Evolutionary conservation across 495 filamentous ascomycete species (phyloP).

Genomic region (Penicillium steckii): DNA sequence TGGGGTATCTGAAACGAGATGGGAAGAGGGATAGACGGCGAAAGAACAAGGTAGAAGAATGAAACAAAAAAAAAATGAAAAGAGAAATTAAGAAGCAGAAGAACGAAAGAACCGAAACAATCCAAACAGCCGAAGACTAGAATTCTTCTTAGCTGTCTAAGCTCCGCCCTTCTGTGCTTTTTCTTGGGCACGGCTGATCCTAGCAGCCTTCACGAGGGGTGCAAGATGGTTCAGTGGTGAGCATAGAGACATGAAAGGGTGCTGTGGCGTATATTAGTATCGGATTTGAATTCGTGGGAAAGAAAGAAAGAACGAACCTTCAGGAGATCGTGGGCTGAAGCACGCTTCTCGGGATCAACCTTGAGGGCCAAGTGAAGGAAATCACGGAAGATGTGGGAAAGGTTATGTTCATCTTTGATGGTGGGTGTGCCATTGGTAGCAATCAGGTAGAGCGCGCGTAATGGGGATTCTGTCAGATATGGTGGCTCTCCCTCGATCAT

Average conservation of each 20-base stretch:
- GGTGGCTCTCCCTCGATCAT: conserved; percentile 99
- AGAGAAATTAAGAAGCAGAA: background rate
- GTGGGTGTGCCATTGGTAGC: conserved; percentile 94
- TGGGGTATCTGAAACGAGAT: conserved; percentile 45
- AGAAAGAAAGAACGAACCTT: conserved; percentile 55
- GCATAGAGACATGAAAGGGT: conserved; percentile 78
- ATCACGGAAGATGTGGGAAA: conserved; percentile 80
- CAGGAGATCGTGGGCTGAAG: conserved; percentile 88
- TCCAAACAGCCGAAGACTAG: background rate
- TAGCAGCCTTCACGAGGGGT: conserved; percentile 83
- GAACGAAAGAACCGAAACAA: background rate
- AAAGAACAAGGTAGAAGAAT: conserved; percentile 4
- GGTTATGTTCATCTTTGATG: conserved; percentile 86
- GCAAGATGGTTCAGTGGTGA: conserved; percentile 74
- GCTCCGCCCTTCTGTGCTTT: conserved; percentile 63
- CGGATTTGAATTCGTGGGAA: background rate
- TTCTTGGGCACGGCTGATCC: conserved; percentile 79
- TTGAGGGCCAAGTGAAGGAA: conserved; percentile 89
- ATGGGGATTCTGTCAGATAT: conserved; percentile 91
- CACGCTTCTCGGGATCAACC: conserved; percentile 95
- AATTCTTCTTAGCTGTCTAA: conserved; percentile 20
- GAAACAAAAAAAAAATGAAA: conserved; percentile 8
- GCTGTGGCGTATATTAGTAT: conserved; percentile 55
- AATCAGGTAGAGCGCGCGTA: conserved; percentile 92
- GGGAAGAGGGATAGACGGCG: conserved; percentile 29